Percentiles rank a stretch among this genome's conserved stretches.
phyloP scores from a whole-genome alignment of 2,329 filamentous ascomycete genomes.

The Talaromyces sp. region DNA sequence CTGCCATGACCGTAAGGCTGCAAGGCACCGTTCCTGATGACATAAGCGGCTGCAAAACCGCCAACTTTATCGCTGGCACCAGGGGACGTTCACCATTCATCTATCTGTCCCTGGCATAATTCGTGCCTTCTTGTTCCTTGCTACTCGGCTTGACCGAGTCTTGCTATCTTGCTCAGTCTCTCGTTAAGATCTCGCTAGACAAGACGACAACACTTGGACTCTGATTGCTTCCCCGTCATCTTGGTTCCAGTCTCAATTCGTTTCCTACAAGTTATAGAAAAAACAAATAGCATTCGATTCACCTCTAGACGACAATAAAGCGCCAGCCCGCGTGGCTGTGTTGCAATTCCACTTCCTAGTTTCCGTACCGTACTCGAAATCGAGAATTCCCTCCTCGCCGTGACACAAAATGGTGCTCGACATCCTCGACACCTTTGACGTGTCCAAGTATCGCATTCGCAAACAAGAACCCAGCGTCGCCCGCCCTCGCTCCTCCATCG shows the following conservation, averaged over 20 bases:
- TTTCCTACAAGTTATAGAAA: neutral
- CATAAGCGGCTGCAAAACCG: neutral
- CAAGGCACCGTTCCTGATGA: conserved; percentile 2
- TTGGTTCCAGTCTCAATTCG: neutral
- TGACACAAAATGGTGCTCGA: neutral
- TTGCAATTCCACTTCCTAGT: neutral
- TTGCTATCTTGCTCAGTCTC: neutral
- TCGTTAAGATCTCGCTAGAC: neutral
- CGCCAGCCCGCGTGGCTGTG: neutral
- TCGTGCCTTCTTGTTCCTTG: neutral
- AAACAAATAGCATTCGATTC: neutral
- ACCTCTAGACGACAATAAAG: neutral
- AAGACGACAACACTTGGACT: neutral
- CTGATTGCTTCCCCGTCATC: neutral
- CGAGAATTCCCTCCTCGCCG: neutral
- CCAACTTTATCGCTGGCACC: neutral
- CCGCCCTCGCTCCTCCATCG: neutral
- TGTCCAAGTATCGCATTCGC: neutral
- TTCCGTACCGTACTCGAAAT: neutral
- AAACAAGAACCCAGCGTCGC: neutral
- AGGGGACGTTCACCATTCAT: neutral
- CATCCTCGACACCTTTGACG: neutral
- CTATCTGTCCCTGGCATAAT: neutral
- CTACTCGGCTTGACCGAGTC: neutral
- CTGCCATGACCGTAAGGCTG: neutral